phyloP scores from a whole-genome alignment of 2,329 filamentous ascomycete species.

The Pyrenophora seminiperda region DNA sequence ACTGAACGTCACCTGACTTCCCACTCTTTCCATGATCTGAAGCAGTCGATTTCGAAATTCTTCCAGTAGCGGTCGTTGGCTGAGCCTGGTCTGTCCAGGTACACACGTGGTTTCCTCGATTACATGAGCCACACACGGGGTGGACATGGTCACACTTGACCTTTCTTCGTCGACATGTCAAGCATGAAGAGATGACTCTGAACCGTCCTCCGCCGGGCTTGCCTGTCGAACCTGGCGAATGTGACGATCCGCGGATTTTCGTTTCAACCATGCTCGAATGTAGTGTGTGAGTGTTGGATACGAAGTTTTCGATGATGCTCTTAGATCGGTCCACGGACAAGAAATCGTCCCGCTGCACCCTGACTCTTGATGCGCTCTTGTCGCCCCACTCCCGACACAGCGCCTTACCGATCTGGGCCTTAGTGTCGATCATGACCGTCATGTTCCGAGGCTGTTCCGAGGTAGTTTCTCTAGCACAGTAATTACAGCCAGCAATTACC shows the following conservation, averaged over 20 bases:
- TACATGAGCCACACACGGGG: constrained; percentile 47
- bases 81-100: constrained; percentile 42
- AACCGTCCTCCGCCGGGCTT: constrained; percentile 41
- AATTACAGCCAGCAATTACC: too few species aligned
- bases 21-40: constrained; percentile 25
- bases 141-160: constrained; percentile 48
- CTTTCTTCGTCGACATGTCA: constrained; percentile 47
- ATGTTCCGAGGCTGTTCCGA: neutral
- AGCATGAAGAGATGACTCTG: constrained; percentile 46
- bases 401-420: constrained; percentile 8
- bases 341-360: constrained; percentile 13
- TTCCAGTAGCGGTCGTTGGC: constrained; percentile 22
- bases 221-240: constrained; percentile 29
- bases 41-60: constrained; percentile 34
- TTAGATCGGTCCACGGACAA: constrained; percentile 21
- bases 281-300: constrained; percentile 11
- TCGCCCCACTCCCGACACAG: constrained; percentile 13
- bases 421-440: constrained; percentile 9
- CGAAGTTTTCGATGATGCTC: constrained; percentile 19
- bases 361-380: constrained; percentile 3
- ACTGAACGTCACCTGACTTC: constrained; percentile 43
- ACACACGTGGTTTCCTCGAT: constrained; percentile 45
- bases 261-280: constrained; percentile 34
- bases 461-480: neutral
- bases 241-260: constrained; percentile 26